Evolutionary conservation across 2,329 filamentous ascomycete genomes (phyloP), one percentile per base, ranked within the genome.

Genomic region (Penicillium sp.): DNA sequence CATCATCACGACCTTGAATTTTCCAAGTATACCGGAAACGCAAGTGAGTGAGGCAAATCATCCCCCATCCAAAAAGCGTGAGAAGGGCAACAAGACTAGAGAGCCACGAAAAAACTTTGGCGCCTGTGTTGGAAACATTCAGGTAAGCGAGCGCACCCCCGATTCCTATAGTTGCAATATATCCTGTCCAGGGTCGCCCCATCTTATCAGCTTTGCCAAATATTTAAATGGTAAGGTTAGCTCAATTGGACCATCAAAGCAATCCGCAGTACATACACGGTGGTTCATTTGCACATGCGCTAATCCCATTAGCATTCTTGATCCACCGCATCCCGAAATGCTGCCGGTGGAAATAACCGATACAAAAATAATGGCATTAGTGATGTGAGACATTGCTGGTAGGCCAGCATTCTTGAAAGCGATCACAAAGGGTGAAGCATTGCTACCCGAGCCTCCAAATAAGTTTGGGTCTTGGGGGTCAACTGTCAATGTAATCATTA

Each of bases 141-240:
- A 80, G 71, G 55, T 77, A 78, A 29, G 68, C 65, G 4, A 79
- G 71, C 0, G 71, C 77, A 13, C 93, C 77, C 9, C 90, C 89
- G 11, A 87, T 75, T 9, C 91, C 88, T 11, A 93, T 78, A 23
- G 92, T 78, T 19, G 84, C 80, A 1, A 81, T 83, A 3, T 93
- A 75, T 1, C 81, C 79, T 39, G 74, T 73, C 29, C 83, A 70
- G 0, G 75, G 75, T 3, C 74, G 74, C 16, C 73, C 75, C 2
- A 43, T 56, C 34, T 60, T 68, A 56, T 77, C 73, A 5, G 71
- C 71, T 18, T 63, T 68, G 21, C 57, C 58, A 44, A 71, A 67
- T 56, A 66, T 56, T 53, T 65, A 48, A n/a, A 16, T 26, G 10
- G 10, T 28, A 5, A 5, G 5, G 24, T 28, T 28, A 28, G 24